Conservation (phyloP, 225 moss, liverwort and hornwort species). For the Takakia lepidozioides region DNA sequence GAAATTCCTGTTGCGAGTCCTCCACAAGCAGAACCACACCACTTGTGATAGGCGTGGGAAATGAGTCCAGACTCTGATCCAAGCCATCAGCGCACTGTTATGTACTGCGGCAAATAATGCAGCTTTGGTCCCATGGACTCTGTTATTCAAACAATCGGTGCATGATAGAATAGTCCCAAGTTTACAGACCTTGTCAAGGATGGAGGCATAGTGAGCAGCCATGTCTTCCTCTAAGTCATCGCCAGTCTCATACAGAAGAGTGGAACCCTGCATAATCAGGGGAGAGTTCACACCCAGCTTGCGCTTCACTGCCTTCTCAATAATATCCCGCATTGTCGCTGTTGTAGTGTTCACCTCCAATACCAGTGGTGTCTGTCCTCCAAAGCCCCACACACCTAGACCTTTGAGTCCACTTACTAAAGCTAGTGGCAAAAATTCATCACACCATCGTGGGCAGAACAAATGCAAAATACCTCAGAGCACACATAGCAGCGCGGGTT, state of each 20-base stretch:
- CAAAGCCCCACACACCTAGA: constrained; percentile 9
- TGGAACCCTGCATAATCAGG: constrained; percentile 77
- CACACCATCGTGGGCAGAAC: not conserved
- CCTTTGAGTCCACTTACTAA: too few relatives aligned
- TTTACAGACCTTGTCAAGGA: constrained; percentile 65
- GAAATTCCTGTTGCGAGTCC: constrained; percentile 92
- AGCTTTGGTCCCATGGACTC: too few relatives aligned
- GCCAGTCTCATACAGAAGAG: constrained; percentile 81
- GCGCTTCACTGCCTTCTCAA: constrained; percentile 70
- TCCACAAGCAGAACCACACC: constrained; percentile 75
- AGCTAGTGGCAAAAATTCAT: not conserved
- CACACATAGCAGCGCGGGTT: constrained; percentile 92
- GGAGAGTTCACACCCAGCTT: constrained; percentile 78
- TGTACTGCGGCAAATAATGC: too few relatives aligned
- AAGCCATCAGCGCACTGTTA: constrained; percentile 15
- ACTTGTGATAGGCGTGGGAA: constrained; percentile 68
- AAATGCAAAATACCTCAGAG: constrained; percentile 53
- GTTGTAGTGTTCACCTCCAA: constrained; percentile 75
- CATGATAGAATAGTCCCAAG: too few relatives aligned
- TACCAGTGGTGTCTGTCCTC: constrained; percentile 69
- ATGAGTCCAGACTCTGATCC: constrained; percentile 59
- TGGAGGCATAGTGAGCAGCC: constrained; percentile 54
- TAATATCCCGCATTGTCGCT: constrained; percentile 78
- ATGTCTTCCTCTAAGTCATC: constrained; percentile 91
- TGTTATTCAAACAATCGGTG: too few relatives aligned